phyloP scores from a whole-genome alignment of 306 rosid genomes.

The Vigna angularis region DNA sequence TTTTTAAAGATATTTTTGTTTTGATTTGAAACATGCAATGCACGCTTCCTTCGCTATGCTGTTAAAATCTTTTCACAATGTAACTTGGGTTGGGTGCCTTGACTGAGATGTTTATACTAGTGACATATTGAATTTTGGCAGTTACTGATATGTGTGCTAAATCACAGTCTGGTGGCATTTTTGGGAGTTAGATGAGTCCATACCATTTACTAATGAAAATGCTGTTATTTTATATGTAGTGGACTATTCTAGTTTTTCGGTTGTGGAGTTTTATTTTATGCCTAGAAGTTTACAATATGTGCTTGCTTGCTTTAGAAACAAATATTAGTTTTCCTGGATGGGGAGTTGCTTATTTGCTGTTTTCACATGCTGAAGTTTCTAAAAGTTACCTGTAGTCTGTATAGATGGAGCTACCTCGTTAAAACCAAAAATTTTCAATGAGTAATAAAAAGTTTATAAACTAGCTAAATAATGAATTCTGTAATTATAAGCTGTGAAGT shows the following conservation, averaged over 20 bases:
- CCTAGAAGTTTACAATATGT: background rate
- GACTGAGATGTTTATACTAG: conserved; percentile 7
- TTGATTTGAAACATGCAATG: background rate
- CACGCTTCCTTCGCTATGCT: background rate
- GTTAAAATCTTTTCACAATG: conserved; percentile 1
- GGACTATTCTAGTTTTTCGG: background rate
- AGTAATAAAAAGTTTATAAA: background rate
- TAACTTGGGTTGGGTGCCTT: background rate
- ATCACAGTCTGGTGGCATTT: background rate
- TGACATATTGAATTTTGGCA: background rate
- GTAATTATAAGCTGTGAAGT: background rate
- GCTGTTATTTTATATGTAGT: conserved; percentile 6
- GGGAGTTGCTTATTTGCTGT: background rate
- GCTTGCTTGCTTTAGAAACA: background rate
- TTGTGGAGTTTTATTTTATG: background rate
- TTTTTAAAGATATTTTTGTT: background rate
- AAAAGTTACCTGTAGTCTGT: background rate
- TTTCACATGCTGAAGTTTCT: conserved; percentile 10
- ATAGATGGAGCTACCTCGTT: background rate
- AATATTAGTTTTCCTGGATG: background rate
- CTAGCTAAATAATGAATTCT: background rate
- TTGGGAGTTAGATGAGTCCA: background rate
- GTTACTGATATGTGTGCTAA: conserved; percentile 10
- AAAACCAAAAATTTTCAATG: background rate
- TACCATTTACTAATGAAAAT: background rate